Base-by-base conservation (phyloP, 2,329 filamentous ascomycete genomes). In the Pseudofabraea citricarpa region DNA sequence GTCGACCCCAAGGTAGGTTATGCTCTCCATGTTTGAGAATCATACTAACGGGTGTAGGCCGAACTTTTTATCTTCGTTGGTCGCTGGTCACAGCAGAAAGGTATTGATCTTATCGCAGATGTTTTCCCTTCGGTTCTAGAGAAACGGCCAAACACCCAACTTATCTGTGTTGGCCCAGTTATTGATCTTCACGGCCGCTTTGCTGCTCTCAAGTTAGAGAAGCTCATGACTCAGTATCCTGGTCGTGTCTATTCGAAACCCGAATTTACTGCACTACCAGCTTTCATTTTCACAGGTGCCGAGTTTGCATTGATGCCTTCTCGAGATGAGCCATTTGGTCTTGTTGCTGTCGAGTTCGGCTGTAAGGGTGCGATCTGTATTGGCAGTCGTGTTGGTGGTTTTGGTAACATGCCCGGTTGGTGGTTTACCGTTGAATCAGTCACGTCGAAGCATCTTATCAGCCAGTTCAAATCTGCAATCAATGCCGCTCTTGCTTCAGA, bases 111-210 rank as follows among this genome's bases (percentile, higher is more conserved):
- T 36, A 83, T 85, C 50, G 81, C 80, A 15, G 80, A 84, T 54
- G 77, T 83, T 26, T 80, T 84, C 60, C 79, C 80, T n/a, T 70
- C 71, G 20, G 68, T 84, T 18, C 67, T 84, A 2, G 79, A 83
- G 54, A 68, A 75, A 46, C 68, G 79, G 48, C 68, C 72, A 3
- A 73, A 79, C 47, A 73, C 73, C 1, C 81, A 84, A 54, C 65
- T 84, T 7, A 76, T 84, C 35, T 77, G 73, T 51, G 62, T 84
- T 32, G 80, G 80, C 5, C 80, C 80, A 0, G 74, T 81, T n/a
- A 83, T 84, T 53, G 80, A 84, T 62, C 66, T 84, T 1, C 81
- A 84, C 58, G 81, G 80, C 27, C 81, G 77, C 51, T 83, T 84
- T 49, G 80, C 80, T 6, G 80, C 80, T 1, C 61, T 83, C 21